Base-by-base conservation (phyloP, 164 flowering plant species). In the Nelumbo lutea region DNA sequence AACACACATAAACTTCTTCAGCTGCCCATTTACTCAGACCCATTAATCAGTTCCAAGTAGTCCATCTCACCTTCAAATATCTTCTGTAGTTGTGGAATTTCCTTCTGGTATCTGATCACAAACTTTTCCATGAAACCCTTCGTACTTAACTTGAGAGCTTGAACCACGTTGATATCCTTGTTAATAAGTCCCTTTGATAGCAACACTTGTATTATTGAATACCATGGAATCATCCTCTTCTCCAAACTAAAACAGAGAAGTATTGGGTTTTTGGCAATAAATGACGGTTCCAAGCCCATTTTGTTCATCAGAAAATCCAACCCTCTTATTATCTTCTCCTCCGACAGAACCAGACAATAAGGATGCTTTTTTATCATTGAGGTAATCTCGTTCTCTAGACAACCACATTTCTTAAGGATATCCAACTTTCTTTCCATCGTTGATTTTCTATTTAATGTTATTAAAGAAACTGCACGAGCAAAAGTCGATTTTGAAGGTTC, bases 301-400 rank as follows among this genome's bases (percentile, higher is more conserved):
- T 53, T 43, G 61, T 66, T 66, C 38, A 66, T 41, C 42, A 66
- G 9, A 15, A 66, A 66, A 55, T 66, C 69, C 61, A 66, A 42
- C 42, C 2, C 4, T 6, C 6, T 11, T 41, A 5, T 66, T 66
- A 66, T 53, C 5, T 53, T 66, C 41, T 66, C 15, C 60, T 51
- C 69, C 14, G 69, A 66, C 13, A 14, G 2, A 8, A 6, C 5
- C 60, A 66, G 41, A 66, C 60, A 66, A 2, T 4, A 9, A 9
- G 69, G 69, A 42, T 66, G 40, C 27, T 42, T 55, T n/a, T 9
- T 55, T 5, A 66, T 53, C 8, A 50, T 48, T 2, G 6, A 5
- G 46, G 9, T 3, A 66, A 55, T 43, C 1, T 66, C 61, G 1
- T 66, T 61, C 9, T 63, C 66, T 46, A 55, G 15, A 41, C 47